Evolutionary conservation across 768 basidiomycete genomes (phyloP).

Genomic region (Mycena maculata): DNA sequence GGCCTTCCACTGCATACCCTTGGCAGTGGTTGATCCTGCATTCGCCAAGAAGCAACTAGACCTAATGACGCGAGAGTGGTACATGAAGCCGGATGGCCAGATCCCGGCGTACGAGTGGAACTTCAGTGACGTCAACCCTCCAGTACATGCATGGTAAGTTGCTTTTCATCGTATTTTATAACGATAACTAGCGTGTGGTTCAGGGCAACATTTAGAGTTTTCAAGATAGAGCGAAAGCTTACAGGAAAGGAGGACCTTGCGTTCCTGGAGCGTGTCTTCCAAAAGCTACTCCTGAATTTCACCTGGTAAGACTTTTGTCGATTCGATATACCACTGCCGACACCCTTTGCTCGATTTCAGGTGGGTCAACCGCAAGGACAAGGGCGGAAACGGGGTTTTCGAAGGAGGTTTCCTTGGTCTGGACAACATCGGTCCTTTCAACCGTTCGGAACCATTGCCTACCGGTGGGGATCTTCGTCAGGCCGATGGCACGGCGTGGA

Average conservation of each 20-base stretch:
- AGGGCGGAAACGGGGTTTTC: constrained; percentile 94
- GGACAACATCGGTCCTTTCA: constrained; percentile 98
- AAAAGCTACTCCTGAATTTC: constrained; percentile 95
- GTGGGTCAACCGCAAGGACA: constrained; percentile 99
- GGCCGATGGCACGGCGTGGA: constrained; percentile 99
- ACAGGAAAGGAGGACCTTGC: constrained; percentile 89
- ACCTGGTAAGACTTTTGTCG: constrained; percentile 74
- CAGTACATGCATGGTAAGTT: constrained; percentile 93
- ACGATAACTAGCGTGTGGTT: constrained; percentile 13
- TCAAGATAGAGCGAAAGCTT: constrained; percentile 98
- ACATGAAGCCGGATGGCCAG: constrained; percentile 99
- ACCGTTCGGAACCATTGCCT: constrained; percentile 95
- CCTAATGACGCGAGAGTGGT: constrained; percentile 97
- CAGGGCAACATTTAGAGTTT: constrained; percentile 97
- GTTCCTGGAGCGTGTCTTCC: constrained; percentile 98
- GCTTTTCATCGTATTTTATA: background rate
- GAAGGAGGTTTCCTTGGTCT: constrained; percentile 98
- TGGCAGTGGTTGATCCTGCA: constrained; percentile 93
- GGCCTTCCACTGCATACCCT: constrained; percentile 99
- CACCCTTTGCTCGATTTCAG: constrained; percentile 47
- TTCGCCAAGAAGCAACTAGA: constrained; percentile 99
- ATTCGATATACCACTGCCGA: background rate
- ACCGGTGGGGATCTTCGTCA: constrained; percentile 95
- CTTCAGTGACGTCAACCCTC: constrained; percentile 97
- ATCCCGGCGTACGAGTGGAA: constrained; percentile 99